Evolutionary conservation across 208 protist genomes (phyloP).

Genomic region (Leishmania tropica): DNA sequence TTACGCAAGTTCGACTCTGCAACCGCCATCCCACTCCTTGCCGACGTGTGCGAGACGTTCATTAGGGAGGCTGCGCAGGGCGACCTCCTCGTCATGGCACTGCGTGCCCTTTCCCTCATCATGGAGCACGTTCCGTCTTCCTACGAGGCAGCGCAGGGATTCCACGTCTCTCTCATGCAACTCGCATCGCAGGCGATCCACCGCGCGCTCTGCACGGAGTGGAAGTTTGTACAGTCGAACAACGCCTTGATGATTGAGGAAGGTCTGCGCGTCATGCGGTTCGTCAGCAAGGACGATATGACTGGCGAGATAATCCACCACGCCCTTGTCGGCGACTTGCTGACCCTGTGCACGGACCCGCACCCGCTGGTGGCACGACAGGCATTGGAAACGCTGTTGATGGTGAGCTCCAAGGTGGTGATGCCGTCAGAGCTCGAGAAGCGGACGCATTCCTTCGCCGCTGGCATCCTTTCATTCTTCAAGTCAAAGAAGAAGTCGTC

Average conservation of each 20-base stretch:
- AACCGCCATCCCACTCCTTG: slow-evolving; percentile 48
- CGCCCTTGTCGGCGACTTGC: slow-evolving; percentile 65
- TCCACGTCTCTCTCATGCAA: slow-evolving; percentile 58
- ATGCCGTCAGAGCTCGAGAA: slow-evolving; percentile 71
- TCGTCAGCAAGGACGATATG: slow-evolving; percentile 74
- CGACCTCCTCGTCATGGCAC: slow-evolving; percentile 66
- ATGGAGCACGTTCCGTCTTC: slow-evolving; percentile 84
- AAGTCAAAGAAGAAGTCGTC: slow-evolving; percentile 43
- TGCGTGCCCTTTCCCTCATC: slow-evolving; percentile 78
- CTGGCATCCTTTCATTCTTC: slow-evolving; percentile 49
- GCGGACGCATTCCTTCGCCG: slow-evolving; percentile 19
- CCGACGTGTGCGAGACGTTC: slow-evolving; percentile 52
- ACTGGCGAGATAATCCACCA: slow-evolving; percentile 63
- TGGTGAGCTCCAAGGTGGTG: slow-evolving; percentile 74
- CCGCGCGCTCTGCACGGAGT: slow-evolving; percentile 53
- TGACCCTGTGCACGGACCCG: slow-evolving; percentile 64
- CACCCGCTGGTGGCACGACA: slow-evolving; percentile 66
- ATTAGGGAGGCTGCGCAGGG: slow-evolving; percentile 35
- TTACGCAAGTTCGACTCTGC: slow-evolving; percentile 76
- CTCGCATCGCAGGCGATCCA: slow-evolving; percentile 55
- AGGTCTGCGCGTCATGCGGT: slow-evolving; percentile 77
- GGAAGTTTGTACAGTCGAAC: slow-evolving; percentile 54
- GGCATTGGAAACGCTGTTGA: slow-evolving; percentile 72
- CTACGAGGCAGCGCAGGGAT: slow-evolving; percentile 46
- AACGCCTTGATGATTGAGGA: slow-evolving; percentile 72